Conservation (phyloP, 805 yeast genomes). For the Tetrapisispora nanseiensis region DNA sequence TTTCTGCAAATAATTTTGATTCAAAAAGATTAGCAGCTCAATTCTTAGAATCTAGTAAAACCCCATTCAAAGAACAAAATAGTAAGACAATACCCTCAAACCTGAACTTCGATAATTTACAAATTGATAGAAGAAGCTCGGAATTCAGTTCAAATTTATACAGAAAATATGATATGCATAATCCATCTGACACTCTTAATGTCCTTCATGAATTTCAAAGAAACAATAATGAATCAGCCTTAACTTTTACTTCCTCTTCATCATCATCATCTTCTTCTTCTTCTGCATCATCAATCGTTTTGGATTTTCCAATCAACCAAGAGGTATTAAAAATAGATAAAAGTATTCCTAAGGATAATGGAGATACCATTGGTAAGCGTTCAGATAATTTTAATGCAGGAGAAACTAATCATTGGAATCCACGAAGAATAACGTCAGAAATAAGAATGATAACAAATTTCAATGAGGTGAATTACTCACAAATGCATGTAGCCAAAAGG, state of each 20-base stretch:
- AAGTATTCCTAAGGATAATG: not conserved
- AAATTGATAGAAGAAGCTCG: not conserved
- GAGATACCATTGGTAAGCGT: not conserved
- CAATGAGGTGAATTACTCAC: constrained; percentile 17
- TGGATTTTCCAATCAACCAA: not conserved
- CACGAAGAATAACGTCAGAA: not conserved
- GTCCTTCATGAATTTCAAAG: no score
- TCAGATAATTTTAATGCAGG: not conserved
- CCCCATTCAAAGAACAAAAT: constrained; percentile 9
- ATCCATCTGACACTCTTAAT: not conserved
- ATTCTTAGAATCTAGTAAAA: constrained; percentile 18
- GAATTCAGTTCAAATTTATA: no score
- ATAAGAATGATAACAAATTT: not conserved
- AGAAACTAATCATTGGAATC: not conserved
- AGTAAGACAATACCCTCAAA: not conserved
- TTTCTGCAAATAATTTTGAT: constrained; percentile 9
- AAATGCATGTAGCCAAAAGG: constrained; percentile 15
- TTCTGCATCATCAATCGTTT: constrained; percentile 3
- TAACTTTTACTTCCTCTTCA: not conserved
- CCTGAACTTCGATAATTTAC: no score
- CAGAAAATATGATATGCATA: not conserved
- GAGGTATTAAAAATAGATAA: no score
- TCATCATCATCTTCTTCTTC: constrained; percentile 8
- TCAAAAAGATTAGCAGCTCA: constrained; percentile 22
- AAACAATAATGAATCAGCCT: not conserved